Percentiles rank a stretch among this genome's conserved stretches.
Evolutionary conservation across 805 yeast genomes (phyloP).

Genomic region (Wickerhamomyces kurtzmanii): DNA sequence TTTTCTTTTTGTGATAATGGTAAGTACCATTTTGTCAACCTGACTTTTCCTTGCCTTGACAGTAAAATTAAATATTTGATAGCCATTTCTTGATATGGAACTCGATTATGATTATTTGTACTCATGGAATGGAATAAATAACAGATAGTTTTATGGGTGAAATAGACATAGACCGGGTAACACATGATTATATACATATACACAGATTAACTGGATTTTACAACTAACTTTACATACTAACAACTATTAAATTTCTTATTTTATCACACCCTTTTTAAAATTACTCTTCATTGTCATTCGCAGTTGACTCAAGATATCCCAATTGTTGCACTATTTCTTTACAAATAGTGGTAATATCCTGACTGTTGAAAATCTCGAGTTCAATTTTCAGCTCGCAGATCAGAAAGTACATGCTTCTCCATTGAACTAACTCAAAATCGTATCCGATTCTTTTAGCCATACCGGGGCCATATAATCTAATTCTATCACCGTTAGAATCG

Average conservation of each 20-base stretch:
- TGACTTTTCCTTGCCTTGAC: slow-evolving; percentile 91
- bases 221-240: no score
- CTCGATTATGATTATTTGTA: no score
- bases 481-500: slow-evolving; percentile 33
- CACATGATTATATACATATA: no score
- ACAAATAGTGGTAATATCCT: slow-evolving; percentile 34
- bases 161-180: no score
- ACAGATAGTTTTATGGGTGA: no score
- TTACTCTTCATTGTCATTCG: slow-evolving; percentile 24
- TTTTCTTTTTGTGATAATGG: slow-evolving; percentile 81
- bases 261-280: background rate
- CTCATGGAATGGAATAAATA: no score
- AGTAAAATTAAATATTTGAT: slow-evolving; percentile 72
- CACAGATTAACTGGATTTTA: no score
- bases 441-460: slow-evolving; percentile 40
- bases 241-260: no score
- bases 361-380: slow-evolving; percentile 31
- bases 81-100: slow-evolving; percentile 51
- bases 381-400: slow-evolving; percentile 41
- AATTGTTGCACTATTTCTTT: slow-evolving; percentile 38
- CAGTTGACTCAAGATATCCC: slow-evolving; percentile 27
- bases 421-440: slow-evolving; percentile 50
- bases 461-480: slow-evolving; percentile 51
- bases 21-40: slow-evolving; percentile 89
- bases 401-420: slow-evolving; percentile 46